These are phyloP conservation scores for Emergomyces orientalis DNA, from an alignment of 2,329 filamentous ascomycete genomes.

Conservation along the genomic window DNA sequence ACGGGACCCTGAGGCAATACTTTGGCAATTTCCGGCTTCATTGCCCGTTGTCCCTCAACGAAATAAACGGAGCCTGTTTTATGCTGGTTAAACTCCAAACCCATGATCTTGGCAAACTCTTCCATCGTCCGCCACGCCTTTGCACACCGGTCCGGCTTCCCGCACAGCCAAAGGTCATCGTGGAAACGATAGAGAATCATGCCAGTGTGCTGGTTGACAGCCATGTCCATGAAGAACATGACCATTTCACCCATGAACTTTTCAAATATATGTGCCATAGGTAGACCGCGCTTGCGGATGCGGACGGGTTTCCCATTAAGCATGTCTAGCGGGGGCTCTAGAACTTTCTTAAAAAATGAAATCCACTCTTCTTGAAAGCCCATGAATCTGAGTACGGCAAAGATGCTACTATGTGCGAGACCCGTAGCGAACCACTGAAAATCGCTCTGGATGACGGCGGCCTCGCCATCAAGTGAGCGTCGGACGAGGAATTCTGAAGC, in stretches of 20 bases:
- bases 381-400: conserved; percentile 37
- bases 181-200: conserved; percentile 40
- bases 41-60: conserved; percentile 18
- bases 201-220: conserved; percentile 38
- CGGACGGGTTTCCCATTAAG: conserved; percentile 29
- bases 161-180: conserved; percentile 44
- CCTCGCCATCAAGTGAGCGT: conserved; percentile 26
- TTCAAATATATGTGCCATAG: conserved; percentile 39
- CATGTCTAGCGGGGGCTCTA: conserved; percentile 39
- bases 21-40: conserved; percentile 19
- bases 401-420: conserved; percentile 39
- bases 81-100: conserved; percentile 35
- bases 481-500: conserved; percentile 32
- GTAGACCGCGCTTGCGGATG: conserved; percentile 37
- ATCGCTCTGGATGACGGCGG: conserved; percentile 36
- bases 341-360: conserved; percentile 38
- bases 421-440: conserved; percentile 37
- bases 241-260: conserved; percentile 42
- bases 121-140: conserved; percentile 38
- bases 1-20: conserved; percentile 43
- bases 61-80: conserved; percentile 45
- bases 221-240: conserved; percentile 40
- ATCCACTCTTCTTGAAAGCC: conserved; percentile 38
- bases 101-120: conserved; percentile 36
- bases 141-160: conserved; percentile 33